phyloP scores from a whole-genome alignment of 2,329 filamentous ascomycete species.

The Zopfia rhizophila region DNA sequence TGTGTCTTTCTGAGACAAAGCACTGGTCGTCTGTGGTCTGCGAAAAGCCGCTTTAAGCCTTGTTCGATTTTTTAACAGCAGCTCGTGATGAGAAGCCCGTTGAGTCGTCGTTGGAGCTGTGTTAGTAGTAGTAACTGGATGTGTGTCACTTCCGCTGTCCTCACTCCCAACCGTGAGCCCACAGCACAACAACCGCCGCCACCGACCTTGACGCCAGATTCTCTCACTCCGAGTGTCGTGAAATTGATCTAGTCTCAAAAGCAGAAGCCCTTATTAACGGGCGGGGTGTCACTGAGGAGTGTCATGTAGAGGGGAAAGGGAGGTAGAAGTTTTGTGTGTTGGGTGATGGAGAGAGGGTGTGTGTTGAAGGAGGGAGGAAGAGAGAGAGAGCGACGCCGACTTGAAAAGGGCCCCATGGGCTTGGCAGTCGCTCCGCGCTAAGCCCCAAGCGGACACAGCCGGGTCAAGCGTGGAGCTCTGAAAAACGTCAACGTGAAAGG shows the following conservation, averaged over 20 bases:
- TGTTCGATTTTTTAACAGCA: slow-evolving; percentile 34
- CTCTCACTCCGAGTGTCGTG: slow-evolving; percentile 43
- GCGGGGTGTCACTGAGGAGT: slow-evolving; percentile 49
- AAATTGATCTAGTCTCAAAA: slow-evolving; percentile 47
- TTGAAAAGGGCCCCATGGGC: slow-evolving; percentile 29
- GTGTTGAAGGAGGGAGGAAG: slow-evolving; percentile 26
- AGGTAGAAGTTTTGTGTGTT: not conserved
- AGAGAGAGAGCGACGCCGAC: slow-evolving; percentile 26
- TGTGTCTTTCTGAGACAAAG: slow-evolving; percentile 14
- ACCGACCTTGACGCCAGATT: slow-evolving; percentile 43
- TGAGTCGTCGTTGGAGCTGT: slow-evolving; percentile 37
- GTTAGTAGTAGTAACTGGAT: slow-evolving; percentile 46
- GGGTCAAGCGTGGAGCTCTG: no score
- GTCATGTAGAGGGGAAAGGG: slow-evolving; percentile 37
- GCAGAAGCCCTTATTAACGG: slow-evolving; percentile 53
- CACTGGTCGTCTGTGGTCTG: slow-evolving; percentile 28
- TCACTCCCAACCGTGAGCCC: slow-evolving; percentile 35
- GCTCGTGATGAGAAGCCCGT: slow-evolving; percentile 36
- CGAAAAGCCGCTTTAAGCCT: slow-evolving; percentile 31
- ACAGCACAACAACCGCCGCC: slow-evolving; percentile 39
- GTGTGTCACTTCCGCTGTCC: slow-evolving; percentile 43
- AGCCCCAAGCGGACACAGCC: slow-evolving; percentile 1
- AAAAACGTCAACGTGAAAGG: not conserved
- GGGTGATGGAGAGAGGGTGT: slow-evolving; percentile 2
- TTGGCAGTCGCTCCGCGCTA: slow-evolving; percentile 4